Base-by-base conservation (phyloP, 768 basidiomycete genomes). In the Suillus decipiens region DNA sequence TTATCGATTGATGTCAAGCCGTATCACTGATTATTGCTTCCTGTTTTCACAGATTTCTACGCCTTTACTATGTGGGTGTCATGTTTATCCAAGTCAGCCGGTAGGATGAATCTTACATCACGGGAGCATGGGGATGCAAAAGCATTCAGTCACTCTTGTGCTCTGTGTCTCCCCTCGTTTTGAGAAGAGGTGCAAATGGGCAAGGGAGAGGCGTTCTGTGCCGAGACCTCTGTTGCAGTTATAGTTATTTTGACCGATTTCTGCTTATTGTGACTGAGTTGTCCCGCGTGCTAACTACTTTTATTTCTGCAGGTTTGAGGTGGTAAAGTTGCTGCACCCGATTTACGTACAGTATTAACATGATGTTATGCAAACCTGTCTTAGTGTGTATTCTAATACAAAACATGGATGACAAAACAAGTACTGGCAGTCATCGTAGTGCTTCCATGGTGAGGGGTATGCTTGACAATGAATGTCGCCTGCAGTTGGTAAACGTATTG, bases 211-310 rank as follows among this genome's bases (percentile, higher is more conserved):
- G 37, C 55, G 55, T 66, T 74, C 68, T 42, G 58, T 47, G 70
- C 62, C 28, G 67, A 64, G 73, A 66, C 57, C 14, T 61, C 63
- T 63, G 57, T 53, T 36, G 41, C 58, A 63, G 74, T 75, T 73
- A 74, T 74, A 71, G 71, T 74, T 74, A 72, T 74, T 75, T 71
- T 74, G 73, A 74, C 45, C 68, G 66, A 59, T 47, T 53, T 53
- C 10, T 33, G 1, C 33, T 33, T 33, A 11, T 53, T 10, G 19
- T 33, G 51, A 19, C 2, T 2, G 11, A 33, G 31, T 31, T 53
- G 11, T 53, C 33, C 31, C 31, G 31, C 19, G 3, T 53, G 51
- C 51, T 53, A 2, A 53, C 19, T 33, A 53, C 10, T 51, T 7
- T 51, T 7, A 17, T 53, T 53, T n/a, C 9, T 33, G 19, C 51